Base-by-base conservation (phyloP, 1,284 basidiomycete species). In the Ganoderma lingzhi region DNA sequence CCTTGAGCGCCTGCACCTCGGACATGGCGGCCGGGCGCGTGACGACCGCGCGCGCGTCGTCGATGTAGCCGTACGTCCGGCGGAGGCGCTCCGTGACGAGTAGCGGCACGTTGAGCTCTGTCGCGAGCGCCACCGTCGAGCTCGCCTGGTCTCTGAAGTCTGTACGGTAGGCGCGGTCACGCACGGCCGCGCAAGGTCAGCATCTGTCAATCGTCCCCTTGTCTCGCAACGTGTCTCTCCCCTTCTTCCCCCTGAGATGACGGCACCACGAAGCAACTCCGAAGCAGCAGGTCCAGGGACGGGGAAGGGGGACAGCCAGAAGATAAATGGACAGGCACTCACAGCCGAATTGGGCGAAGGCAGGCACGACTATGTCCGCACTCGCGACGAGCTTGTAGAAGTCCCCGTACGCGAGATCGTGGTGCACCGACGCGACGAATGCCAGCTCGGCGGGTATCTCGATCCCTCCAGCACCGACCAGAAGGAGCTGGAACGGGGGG, bases 281-380 rank as follows among this genome's bases (percentile, higher is more conserved):
- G 53, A 56, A 32, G 53, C 30, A 35, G 45, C 45, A 48, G 19
- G 45, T 6, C 12, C 6, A 12, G 51, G 28, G 9, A 15, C 9
- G 28, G 28, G 51, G 5, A 28, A 9, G n/a, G 30, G 14, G 32
- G 53, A 32, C 30, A 56, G 35, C 35, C 30, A 30, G 28, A 12
- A 10, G 19, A 56, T 17, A 45, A 17, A 10, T 37, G 35, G 35
- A 32, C 45, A 37, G 37, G 48, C 14, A 70, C 72, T 58, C 44
- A 75, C 73, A 75, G 42, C 72, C 71, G 51, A 74, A 73, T 32
- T 76, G 75, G 8, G 75, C 76, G 56, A 83, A 82, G 9, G 82
- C 82, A 6, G 82, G 81, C 6, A 83, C 70, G 44, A 82, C 80
- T 41, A 83, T 75, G 65, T 83, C 81, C 77, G 81, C 79, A 9